A percentile compares a stretch with the other conserved stretches of the same genome.
Conservation (phyloP, 1,139 yeast genomes). For the Candida freyschussii region DNA sequence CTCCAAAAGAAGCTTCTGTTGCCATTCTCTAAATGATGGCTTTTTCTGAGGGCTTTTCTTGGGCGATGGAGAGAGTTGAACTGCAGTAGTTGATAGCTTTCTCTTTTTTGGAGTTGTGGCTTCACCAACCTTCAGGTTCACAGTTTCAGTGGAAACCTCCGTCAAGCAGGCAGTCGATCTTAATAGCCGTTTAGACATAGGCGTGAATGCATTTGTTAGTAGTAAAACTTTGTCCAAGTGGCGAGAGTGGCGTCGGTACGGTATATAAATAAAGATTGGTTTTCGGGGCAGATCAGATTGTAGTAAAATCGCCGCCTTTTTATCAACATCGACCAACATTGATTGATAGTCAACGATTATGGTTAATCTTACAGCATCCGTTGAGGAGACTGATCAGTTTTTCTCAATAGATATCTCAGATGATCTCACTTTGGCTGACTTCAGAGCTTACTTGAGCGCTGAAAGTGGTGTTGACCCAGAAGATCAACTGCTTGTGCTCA, state of each 20-base stretch:
- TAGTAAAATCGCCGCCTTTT: no score
- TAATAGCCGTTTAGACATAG: constrained; percentile 5
- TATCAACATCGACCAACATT: no score
- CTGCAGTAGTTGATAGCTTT: background rate
- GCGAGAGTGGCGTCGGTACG: no score
- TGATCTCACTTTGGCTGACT: constrained; percentile 61
- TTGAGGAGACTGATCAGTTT: constrained; percentile 15
- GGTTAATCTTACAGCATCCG: constrained; percentile 19
- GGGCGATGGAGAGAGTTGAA: background rate
- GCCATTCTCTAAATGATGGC: constrained; percentile 10
- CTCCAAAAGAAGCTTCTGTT: constrained; percentile 5
- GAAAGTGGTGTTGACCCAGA: constrained; percentile 54
- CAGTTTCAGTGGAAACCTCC: background rate
- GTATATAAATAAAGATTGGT: no score
- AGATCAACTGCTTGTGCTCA: constrained; percentile 28
- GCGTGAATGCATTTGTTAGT: no score
- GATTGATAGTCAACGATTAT: no score
- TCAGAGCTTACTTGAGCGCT: constrained; percentile 72
- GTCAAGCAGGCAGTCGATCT: constrained; percentile 4
- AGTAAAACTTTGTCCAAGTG: no score
- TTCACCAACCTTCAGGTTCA: background rate
- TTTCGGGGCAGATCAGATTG: no score
- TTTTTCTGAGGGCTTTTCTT: constrained; percentile 9
- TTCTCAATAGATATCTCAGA: constrained; percentile 39
- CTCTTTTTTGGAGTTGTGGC: constrained; percentile 8